Evolutionary conservation across 257 asterid species (phyloP), one percentile per base, ranked within the genome.

Genomic region (Lithospermum erythrorhizon): DNA sequence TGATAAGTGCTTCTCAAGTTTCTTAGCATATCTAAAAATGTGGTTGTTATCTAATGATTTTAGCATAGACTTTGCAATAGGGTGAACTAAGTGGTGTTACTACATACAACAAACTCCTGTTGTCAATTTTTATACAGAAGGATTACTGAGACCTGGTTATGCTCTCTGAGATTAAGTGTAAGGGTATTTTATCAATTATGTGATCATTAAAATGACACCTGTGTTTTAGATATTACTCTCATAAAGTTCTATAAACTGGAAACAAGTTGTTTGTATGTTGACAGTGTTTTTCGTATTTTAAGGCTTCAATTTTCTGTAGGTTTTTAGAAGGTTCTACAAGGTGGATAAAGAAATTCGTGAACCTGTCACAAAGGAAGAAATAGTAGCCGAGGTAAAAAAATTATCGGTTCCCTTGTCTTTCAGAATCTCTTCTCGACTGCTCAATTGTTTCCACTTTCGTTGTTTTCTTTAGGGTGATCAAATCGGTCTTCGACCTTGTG

Each of bases 331-430:
- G 77, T 77, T 82, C 73, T 68, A 80, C 68, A 67, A 78, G 69
- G 81, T 78, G 66, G 94, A 81, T 53, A 73, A 55, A 30, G 94
- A 79, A 64, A 55, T 89, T 47, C 94, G 85, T 63, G 82, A 79
- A 41, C 94, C 97, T 10, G 89, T 86, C 67, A 83, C 86, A 25
- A 89, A 86, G 79, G 91, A 89, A 62, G 95, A 89, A 78, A 76
- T 89, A 65, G 58, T 84, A 66, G 74, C 87, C 13, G 97, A 86
- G 97, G 95, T 89, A 69, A 69, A 17, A 21, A 66, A 21, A 66
- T 69, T 57, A 45, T 61, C 51, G 29, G 57, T 17, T 21, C 29
- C 17, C 25, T 55, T 21, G 21, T 13, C 41, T 32, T 55, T 49
- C 27, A 24, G 23, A 51, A 51, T 6, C 27, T 15, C 16, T 16